phyloP scores from a whole-genome alignment of 805 yeast species.

The Ogataea minuta region DNA sequence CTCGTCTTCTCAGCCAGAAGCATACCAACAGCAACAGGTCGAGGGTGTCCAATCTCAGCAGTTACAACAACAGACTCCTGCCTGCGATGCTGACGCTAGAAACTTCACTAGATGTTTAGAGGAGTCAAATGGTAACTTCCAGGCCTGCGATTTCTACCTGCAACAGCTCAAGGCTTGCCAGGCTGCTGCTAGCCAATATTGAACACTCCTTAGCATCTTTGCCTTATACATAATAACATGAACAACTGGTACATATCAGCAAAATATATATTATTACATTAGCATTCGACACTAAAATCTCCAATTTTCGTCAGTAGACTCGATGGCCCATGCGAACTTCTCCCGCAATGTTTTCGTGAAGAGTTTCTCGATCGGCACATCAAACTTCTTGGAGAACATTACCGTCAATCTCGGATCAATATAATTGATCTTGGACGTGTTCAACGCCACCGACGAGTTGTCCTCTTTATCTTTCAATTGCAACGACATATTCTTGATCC shows the following conservation, averaged over 20 bases:
- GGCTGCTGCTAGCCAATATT: slow-evolving; percentile 84
- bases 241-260: not conserved
- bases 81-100: slow-evolving; percentile 92
- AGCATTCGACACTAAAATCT: slow-evolving; percentile 46
- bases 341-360: slow-evolving; percentile 90
- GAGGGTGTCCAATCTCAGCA: slow-evolving; percentile 22
- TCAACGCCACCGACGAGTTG: slow-evolving; percentile 87
- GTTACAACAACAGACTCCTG: slow-evolving; percentile 44
- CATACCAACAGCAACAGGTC: slow-evolving; percentile 38
- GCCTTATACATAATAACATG: slow-evolving; percentile 17
- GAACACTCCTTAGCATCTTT: slow-evolving; percentile 21
- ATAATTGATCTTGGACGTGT: slow-evolving; percentile 91
- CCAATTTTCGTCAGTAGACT: slow-evolving; percentile 87
- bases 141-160: slow-evolving; percentile 92
- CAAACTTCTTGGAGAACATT: slow-evolving; percentile 78
- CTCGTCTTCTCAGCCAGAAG: slow-evolving; percentile 47
- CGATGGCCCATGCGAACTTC: slow-evolving; percentile 95
- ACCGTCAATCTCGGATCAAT: slow-evolving; percentile 93
- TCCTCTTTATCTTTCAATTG: slow-evolving; percentile 92
- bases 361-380: slow-evolving; percentile 88
- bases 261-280: slow-evolving; percentile 1
- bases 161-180: slow-evolving; percentile 98
- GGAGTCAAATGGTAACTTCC: slow-evolving; percentile 93
- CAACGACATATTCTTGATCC: slow-evolving; percentile 65
- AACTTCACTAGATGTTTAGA: slow-evolving; percentile 93